Evolutionary conservation across 345 rosid species (phyloP).

Genomic region (Populus pruinosa): DNA sequence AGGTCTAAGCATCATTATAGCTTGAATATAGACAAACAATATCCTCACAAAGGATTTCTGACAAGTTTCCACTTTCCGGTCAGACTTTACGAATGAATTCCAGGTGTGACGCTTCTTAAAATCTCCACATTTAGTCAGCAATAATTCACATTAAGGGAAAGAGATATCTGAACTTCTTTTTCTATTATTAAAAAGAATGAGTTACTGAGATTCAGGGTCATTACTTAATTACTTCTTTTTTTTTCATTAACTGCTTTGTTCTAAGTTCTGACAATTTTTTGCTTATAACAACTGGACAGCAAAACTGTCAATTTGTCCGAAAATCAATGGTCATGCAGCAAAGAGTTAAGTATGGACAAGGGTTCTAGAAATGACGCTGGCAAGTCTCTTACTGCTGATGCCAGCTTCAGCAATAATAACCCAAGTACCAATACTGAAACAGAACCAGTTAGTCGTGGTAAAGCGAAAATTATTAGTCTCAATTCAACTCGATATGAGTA

Average conservation of each 20-base stretch:
- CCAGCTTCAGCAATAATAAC: not conserved
- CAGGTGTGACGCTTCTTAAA: not conserved
- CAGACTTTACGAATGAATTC: not conserved
- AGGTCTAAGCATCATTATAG: not conserved
- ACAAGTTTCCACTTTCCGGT: not conserved
- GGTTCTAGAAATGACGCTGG: slow-evolving; percentile 39
- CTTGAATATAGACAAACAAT: not conserved
- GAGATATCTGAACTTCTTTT: no score
- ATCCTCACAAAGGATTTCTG: not conserved
- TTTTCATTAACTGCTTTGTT: not conserved
- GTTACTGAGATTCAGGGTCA: not conserved
- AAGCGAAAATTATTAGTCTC: slow-evolving; percentile 28
- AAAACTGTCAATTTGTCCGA: not conserved
- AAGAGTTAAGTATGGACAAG: slow-evolving; percentile 23
- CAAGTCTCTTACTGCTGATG: slow-evolving; percentile 12
- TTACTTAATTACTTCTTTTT: not conserved
- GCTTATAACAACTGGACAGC: not conserved
- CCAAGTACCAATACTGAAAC: slow-evolving; percentile 36
- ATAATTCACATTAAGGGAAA: no score
- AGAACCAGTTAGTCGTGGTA: slow-evolving; percentile 39
- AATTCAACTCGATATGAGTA: slow-evolving; percentile 44
- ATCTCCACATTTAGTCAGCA: not conserved
- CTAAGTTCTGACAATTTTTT: not conserved
- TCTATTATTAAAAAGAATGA: no score
- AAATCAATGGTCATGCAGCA: not conserved